Base-by-base conservation (phyloP, 2,329 filamentous ascomycete species). In the Trichoderma citrinoviride region DNA sequence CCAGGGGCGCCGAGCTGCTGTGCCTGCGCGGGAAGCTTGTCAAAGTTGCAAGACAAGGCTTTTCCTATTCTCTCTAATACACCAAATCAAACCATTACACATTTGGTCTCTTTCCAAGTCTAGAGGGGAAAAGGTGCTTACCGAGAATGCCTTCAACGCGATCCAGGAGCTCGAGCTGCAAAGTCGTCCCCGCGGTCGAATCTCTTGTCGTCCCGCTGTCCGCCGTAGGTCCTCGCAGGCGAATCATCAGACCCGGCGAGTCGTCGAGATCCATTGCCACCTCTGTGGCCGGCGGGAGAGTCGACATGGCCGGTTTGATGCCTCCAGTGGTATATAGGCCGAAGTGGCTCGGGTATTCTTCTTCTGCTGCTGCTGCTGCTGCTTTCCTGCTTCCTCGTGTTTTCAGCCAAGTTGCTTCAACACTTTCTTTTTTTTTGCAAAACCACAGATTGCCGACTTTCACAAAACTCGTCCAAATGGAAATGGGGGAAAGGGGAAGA, bases 161-260 rank as follows among this genome's bases (percentile, higher is more conserved):
- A 14, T 43, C 21, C 43, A 64, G 56, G 17, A 64, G 50, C 33
- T 56, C 61, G 10, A 64, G 33, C 43, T 55, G 49, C 2, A 50
- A 8, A 23, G 10, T 54, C 10, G 10, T 54, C 10, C 15, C 40
- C 5, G 19, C n/a, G 0, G 8, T 2, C 27, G 1, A 8, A 10
- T 50, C 27, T 23, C 25, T 27, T 2, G n/a, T 14, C 0, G 14
- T 23, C 21, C 7, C 25, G 3, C n/a, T n/a, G n/a, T n/a, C n/a
- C n/a, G 33, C 5, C 5, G 33, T 37, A 37, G n/a, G 33, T 5
- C 41, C 50, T 27, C 44, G 19, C 1, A 54, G 37, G 4, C 5
- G 5, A 46, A 46, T 14, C 3, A 37, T 29, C 6, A 25, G 40
- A 23, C 46, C 21, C 5, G n/a, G 19, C 2, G 60, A n/a, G n/a